phyloP scores from a whole-genome alignment of 352 stramenopile genomes.

The Globisporangium paroecandrum region DNA sequence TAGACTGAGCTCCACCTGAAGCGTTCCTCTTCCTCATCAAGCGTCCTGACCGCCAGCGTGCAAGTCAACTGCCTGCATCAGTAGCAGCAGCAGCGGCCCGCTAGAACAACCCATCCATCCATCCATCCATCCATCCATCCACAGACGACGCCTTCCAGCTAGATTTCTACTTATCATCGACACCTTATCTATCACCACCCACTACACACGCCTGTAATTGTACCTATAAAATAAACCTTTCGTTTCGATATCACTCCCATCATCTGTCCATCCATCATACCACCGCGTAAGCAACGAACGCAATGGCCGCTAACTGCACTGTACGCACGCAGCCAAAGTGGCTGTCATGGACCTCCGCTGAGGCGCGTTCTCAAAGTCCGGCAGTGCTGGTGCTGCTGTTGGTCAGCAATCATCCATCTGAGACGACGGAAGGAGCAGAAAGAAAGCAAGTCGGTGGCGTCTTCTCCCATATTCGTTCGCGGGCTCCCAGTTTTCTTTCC shows the following conservation, averaged over 20 bases:
- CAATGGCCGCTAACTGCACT: no score
- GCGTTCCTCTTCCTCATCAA: not conserved
- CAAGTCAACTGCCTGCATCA: not conserved
- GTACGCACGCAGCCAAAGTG: no score
- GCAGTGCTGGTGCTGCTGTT: not conserved
- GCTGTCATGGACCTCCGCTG: no score
- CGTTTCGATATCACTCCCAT: not conserved
- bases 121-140: not conserved
- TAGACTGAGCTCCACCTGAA: not conserved
- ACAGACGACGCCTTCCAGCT: not conserved
- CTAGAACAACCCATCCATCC: conserved; percentile 1
- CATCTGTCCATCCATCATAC: no score
- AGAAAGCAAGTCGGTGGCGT: not conserved
- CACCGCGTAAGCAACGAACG: no score
- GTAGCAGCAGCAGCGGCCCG: not conserved
- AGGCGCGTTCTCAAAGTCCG: no score
- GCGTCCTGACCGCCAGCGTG: not conserved
- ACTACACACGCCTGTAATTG: conserved; percentile 2
- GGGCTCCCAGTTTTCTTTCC: not conserved
- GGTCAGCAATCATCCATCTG: not conserved
- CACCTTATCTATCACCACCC: conserved; percentile 4
- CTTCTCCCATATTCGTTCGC: not conserved
- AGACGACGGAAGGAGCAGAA: not conserved
- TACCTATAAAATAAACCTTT: conserved; percentile 8
- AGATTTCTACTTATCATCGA: conserved; percentile 9